Evolutionary conservation across 1,139 yeast species (phyloP), one percentile per base, ranked within the genome.

Genomic region (Komagataea norvegica): DNA sequence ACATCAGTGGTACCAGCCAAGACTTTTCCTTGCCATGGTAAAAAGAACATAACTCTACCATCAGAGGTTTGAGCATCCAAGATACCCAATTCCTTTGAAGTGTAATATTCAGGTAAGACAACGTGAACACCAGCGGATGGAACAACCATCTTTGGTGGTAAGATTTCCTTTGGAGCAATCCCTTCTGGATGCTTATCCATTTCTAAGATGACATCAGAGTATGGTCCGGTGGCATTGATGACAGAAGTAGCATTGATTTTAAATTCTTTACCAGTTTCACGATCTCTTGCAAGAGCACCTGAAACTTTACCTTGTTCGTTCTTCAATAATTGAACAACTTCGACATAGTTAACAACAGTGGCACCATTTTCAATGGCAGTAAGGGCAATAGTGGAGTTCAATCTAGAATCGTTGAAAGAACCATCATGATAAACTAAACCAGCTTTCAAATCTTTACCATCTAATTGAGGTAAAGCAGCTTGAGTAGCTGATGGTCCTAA

Each of bases 1-100:
- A 81, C 79, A 67, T 89, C 97, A 43, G 97, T 89, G 43, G 97
- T 89, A 61, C 97, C 97, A 44, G 96, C 96, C 55, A 89, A 73
- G 33, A 89, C 95, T 62, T 88, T 86, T 13, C 96, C 96, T 68
- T 88, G 96, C 97, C 97, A 89, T 54, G 97, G 97, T 62, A 89
- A 71, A 67, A 89, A 89, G 68, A 89, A 89, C 83, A 89, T 85
- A 43, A 89, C 97, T 65, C 97, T 80, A 42, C 97, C 97, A 60
- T 89, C 97, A 29, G 93, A 71, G 38, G 97, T 89, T 35, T 86
- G 74, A 34, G 96, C 95, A 62, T 89, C 96, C 46, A 89, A 72
- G 51, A 89, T 70, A 48, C 97, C 97, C 74, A 87, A 76, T 48
- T 80, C 80, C 59, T 76, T 73, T 41, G 97, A 95, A 60, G 95